Base-by-base conservation (phyloP, 306 rosid genomes). In the Rosa persica region DNA sequence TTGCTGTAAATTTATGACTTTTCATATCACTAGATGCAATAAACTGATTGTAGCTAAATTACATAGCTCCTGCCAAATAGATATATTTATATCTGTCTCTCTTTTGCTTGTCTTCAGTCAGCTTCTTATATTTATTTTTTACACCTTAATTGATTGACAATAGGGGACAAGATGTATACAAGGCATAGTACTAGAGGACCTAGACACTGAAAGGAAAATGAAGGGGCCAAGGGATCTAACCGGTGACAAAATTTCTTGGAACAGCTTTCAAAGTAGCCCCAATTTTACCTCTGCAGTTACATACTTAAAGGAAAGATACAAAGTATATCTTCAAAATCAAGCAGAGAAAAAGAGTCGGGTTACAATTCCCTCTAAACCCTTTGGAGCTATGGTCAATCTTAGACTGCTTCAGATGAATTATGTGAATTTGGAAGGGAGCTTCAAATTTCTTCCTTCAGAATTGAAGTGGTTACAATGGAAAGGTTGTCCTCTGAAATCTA, bases 381-480 rank as follows among this genome's bases (percentile, higher is more conserved):
- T 89, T 60, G 72, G 80, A 81, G 72, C 78, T 66, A 85, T 89
- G 94, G 79, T 61, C 58, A 81, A 76, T 9, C 76, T 89, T 76
- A 77, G 86, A 72, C 74, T 83, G 67, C 97, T 91, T 68, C 88
- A 89, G 79, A 88, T 89, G 60, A 88, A 91, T 78, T 17, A 86
- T 81, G 47, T 78, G 79, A 80, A 81, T 60, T 69, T 89, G 82
- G 75, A 84, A 82, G 97, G 97, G 4, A 66, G 58, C 55, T 73
- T 77, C 43, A 70, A 55, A 47, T 77, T 2, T 40, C 84, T 91
- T 58, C 94, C 94, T 5, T 51, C 76, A 22, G 77, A 62, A 61
- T 57, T 91, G 78, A 91, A 78, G 85, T 91, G 92, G 94, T 78
- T 91, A 55, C 88, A 91, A 67, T 91, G 94, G 97, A 88, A 75